A percentile compares a stretch with the other conserved stretches of the same genome.
Evolutionary conservation across 1,139 yeast species (phyloP).

Genomic region (Kodamaea suecica): DNA sequence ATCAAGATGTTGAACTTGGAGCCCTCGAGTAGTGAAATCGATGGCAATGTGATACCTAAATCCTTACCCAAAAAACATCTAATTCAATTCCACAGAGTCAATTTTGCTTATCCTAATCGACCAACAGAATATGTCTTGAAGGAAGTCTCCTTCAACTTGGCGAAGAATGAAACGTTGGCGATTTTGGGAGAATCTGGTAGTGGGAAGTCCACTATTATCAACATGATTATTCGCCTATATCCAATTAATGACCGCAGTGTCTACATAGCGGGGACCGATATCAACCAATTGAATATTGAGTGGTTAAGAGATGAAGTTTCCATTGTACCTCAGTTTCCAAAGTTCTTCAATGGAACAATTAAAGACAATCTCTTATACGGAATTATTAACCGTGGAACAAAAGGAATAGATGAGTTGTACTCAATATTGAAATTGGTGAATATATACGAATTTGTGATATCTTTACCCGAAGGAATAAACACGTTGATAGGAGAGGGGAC

Average conservation of each 20-base stretch:
- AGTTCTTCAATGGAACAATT: conserved; percentile 64
- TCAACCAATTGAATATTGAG: conserved; percentile 42
- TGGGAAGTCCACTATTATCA: conserved; percentile 71
- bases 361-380: conserved; percentile 69
- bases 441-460: conserved; percentile 47
- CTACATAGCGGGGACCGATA: conserved; percentile 37
- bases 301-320: conserved; percentile 54
- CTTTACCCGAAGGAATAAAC: conserved; percentile 55
- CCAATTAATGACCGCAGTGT: conserved; percentile 33
- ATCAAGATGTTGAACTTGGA: conserved; percentile 40
- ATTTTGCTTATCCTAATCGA: conserved; percentile 47
- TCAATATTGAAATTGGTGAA: conserved; percentile 45
- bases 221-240: conserved; percentile 53
- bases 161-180: conserved; percentile 52
- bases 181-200: conserved; percentile 76
- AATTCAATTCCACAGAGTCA: conserved; percentile 41
- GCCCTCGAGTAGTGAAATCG: conserved; percentile 30
- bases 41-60: conserved; percentile 22
- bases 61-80: conserved; percentile 15
- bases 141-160: conserved; percentile 39
- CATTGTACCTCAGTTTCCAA: conserved; percentile 66
- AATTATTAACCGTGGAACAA: neutral
- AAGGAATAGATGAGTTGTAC: conserved; percentile 35
- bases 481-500: conserved; percentile 53
- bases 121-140: conserved; percentile 27